A percentile compares a stretch with the other conserved stretches of the same genome.
Conservation (phyloP, 805 yeast species). For the Torulaspora quercuum region DNA sequence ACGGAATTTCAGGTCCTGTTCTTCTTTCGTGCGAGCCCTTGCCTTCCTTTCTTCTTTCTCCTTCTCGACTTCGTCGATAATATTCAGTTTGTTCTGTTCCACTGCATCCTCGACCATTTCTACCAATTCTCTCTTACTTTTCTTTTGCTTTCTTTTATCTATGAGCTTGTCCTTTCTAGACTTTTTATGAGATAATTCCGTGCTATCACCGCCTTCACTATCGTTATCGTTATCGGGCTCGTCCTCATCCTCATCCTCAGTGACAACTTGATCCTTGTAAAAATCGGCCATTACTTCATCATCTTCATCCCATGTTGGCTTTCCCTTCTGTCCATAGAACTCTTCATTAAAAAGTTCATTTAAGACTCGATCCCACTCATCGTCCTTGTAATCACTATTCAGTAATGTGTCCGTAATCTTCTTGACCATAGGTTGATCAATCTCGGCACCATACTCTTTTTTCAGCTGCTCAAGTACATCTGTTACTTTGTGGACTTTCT, state of each 20-base stretch:
- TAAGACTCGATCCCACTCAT: slow-evolving; percentile 88
- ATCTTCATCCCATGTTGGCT: slow-evolving; percentile 66
- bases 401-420: slow-evolving; percentile 74
- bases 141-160: slow-evolving; percentile 55
- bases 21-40: slow-evolving; percentile 47
- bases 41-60: slow-evolving; percentile 52
- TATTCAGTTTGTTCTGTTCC: slow-evolving; percentile 62
- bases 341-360: slow-evolving; percentile 82
- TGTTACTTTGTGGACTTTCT: slow-evolving; percentile 71
- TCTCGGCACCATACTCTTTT: slow-evolving; percentile 43
- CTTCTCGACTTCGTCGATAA: slow-evolving; percentile 66
- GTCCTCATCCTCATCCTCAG: slow-evolving; percentile 38
- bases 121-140: slow-evolving; percentile 57
- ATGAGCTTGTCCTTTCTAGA: slow-evolving; percentile 46
- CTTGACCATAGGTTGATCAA: slow-evolving; percentile 54
- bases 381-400: slow-evolving; percentile 83
- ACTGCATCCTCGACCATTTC: slow-evolving; percentile 74
- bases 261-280: slow-evolving; percentile 42
- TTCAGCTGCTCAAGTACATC: slow-evolving; percentile 51
- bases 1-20: slow-evolving; percentile 57
- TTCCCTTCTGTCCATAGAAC: slow-evolving; percentile 58
- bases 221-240: slow-evolving; percentile 28
- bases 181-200: slow-evolving; percentile 38
- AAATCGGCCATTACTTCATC: slow-evolving; percentile 50
- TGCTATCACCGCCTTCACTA: slow-evolving; percentile 23